phyloP scores from a whole-genome alignment of 352 stramenopile species.

The Globisporangium middletonii region DNA sequence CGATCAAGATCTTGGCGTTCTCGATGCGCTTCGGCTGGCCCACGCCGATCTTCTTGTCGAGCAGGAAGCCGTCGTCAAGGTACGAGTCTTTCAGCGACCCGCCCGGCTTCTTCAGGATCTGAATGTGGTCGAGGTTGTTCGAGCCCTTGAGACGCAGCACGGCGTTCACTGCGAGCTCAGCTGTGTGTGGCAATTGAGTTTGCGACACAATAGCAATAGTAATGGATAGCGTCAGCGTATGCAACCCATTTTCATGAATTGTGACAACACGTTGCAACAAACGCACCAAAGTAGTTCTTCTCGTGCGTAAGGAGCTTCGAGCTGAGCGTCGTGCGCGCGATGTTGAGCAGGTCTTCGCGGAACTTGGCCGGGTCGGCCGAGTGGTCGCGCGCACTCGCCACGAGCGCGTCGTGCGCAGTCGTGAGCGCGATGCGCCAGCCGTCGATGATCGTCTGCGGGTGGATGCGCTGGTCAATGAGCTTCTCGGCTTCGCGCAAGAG shows the following conservation, averaged over 20 bases:
- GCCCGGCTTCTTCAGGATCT: constrained; percentile 98
- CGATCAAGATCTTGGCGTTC: constrained; percentile 98
- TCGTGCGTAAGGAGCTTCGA: constrained; percentile 98
- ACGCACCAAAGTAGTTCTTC: constrained; percentile 95
- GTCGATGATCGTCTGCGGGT: constrained; percentile 98
- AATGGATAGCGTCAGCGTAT: not conserved
- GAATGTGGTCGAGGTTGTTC: constrained; percentile 97
- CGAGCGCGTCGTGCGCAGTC: constrained; percentile 89
- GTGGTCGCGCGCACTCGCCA: constrained; percentile 80
- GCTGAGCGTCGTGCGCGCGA: constrained; percentile 96
- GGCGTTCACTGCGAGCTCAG: constrained; percentile 93
- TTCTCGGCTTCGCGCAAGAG: constrained; percentile 96
- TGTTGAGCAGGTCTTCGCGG: constrained; percentile 95
- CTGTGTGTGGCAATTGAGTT: constrained; percentile 5
- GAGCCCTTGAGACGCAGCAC: constrained; percentile 95
- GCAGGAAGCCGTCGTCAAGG: constrained; percentile 97
- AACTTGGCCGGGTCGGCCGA: constrained; percentile 82
- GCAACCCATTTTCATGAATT: not conserved
- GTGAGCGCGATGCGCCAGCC: constrained; percentile 94
- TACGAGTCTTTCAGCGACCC: constrained; percentile 96
- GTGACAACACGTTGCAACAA: not conserved
- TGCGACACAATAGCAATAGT: not conserved
- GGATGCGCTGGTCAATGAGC: constrained; percentile 94
- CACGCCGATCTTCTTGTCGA: constrained; percentile 96
- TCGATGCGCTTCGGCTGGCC: constrained; percentile 96